Percentiles rank a stretch among this genome's conserved stretches.
phyloP scores from a whole-genome alignment of 2,329 filamentous ascomycete genomes.

The Trichoderma sp. region DNA sequence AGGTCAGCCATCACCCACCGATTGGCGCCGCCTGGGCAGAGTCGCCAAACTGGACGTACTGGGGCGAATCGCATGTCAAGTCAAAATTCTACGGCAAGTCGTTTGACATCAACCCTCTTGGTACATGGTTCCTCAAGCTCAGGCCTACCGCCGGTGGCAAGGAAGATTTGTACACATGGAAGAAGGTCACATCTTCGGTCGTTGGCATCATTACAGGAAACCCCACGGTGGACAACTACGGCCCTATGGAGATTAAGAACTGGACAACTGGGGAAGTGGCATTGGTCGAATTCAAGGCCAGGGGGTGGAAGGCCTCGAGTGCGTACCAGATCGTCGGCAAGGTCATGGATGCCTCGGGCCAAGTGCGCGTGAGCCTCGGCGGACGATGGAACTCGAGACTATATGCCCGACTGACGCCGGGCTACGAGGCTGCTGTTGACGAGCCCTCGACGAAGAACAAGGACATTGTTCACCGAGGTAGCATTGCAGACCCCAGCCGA shows the following conservation, averaged over 20 bases:
- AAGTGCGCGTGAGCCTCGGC: conserved; percentile 83
- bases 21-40: conserved; percentile 93
- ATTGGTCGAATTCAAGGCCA: conserved; percentile 86
- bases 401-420: conserved; percentile 89
- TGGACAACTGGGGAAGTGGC: conserved; percentile 94
- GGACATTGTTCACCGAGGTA: conserved; percentile 47
- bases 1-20: conserved; percentile 96
- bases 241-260: conserved; percentile 95
- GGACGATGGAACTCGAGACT: conserved; percentile 98
- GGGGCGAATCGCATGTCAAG: conserved; percentile 90
- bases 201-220: conserved; percentile 97
- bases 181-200: conserved; percentile 97
- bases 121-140: conserved; percentile 93
- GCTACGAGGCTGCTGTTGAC: conserved; percentile 75
- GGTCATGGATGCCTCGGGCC: conserved; percentile 76
- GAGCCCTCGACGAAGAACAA: conserved; percentile 46
- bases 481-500: conserved; percentile 65
- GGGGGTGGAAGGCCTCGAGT: conserved; percentile 92
- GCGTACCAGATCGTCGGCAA: conserved; percentile 88
- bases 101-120: conserved; percentile 94
- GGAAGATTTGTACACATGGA: conserved; percentile 95
- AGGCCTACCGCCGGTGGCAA: conserved; percentile 73
- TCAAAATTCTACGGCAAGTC: conserved; percentile 98
- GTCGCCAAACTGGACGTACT: conserved; percentile 93
- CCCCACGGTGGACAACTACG: conserved; percentile 97